A percentile compares a stretch with the other conserved stretches of the same genome.
These are phyloP conservation scores for Calonectria fujianensis DNA, from an alignment of 2,329 filamentous ascomycete genomes.

Conservation along the genomic window DNA sequence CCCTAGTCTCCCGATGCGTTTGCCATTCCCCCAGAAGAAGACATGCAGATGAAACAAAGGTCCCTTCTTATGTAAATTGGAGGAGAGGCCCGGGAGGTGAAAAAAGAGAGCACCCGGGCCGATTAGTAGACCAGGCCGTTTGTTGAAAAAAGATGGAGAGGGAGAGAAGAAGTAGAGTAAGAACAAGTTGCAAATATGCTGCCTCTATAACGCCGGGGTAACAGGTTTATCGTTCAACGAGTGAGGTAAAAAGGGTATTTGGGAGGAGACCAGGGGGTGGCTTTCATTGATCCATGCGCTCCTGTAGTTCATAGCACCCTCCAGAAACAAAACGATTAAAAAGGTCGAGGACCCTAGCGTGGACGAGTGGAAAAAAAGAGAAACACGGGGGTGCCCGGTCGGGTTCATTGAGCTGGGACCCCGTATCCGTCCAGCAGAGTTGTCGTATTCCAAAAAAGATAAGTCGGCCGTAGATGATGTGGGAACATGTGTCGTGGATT, in stretches of 20 bases:
- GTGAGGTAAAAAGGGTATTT: conserved; percentile 39
- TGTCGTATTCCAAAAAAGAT: conserved; percentile 35
- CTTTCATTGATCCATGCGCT: conserved; percentile 30
- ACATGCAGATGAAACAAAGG: conserved; percentile 5
- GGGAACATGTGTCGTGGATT: conserved; percentile 14
- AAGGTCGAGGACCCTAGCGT: conserved; percentile 22
- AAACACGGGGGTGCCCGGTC: conserved; percentile 20
- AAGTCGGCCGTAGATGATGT: conserved; percentile 26
- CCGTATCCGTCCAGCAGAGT: conserved; percentile 28
- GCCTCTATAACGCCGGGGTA: conserved; percentile 39
- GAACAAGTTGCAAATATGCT: conserved; percentile 35
- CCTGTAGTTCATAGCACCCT: conserved; percentile 25
- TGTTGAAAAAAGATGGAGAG: not conserved
- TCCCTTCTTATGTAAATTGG: conserved; percentile 22
- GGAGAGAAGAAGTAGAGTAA: not conserved
- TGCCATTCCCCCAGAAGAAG: conserved; percentile 26
- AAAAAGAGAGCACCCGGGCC: conserved; percentile 16
- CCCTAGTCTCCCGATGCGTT: conserved; percentile 22
- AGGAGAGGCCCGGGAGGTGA: not conserved
- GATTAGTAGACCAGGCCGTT: conserved; percentile 27
- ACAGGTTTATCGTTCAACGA: conserved; percentile 34
- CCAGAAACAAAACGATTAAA: conserved; percentile 28
- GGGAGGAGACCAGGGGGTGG: conserved; percentile 28
- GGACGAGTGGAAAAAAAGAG: not conserved
- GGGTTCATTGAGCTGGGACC: conserved; percentile 11